Evolutionary conservation across 2,329 filamentous ascomycete species (phyloP), one percentile per base, ranked within the genome.

Genomic region (Microdochium trichocladiopsis): DNA sequence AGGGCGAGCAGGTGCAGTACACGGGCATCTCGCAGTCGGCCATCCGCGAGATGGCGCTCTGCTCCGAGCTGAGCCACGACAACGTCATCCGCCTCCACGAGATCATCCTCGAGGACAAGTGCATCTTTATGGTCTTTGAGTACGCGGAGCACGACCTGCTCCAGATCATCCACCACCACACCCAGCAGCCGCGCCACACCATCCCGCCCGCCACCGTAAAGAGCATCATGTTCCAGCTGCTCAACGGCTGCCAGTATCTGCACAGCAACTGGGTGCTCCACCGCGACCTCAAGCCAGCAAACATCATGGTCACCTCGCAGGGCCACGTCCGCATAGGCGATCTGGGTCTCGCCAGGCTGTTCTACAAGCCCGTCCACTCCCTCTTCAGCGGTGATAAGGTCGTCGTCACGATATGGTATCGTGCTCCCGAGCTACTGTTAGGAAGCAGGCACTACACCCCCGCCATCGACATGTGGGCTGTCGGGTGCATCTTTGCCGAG

Each of bases 101-200:
- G 71, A 97, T 96, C 63, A 96, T 99, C 62, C 78, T 99, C 2
- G 93, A 99, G 72, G 92, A 96, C 69, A 97, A 97, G 74, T 96
- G 92, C 73, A 97, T 99, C 67, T 99, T 92, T 72, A 99, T 99
- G 88, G 92, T 99, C 2, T 97, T 99, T 61, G 94, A 97, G 69
- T 99, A 96, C 68, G 94, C 94, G 59, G 94, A 99, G 70, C 94
- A 99, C 69, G 94, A 99, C 69, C 74, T 99, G 36, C 77, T 99
- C 4, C 94, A 99, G 69, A 97, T 99, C 66, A 96, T 99, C 60
- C 94, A 99, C 67, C 92, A 97, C 66, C 94, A 99, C 70, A 95
- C 89, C 1, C 87, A 96, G 67, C 87, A 92, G 53, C 86, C 90
- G 25, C 81, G 92, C 24, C 89, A 94, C 60, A 87, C 90, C 5